Percentiles rank a stretch among this genome's conserved stretches.
These are phyloP conservation scores for Athelia sp. DNA, from an alignment of 1,284 basidiomycete species.

Conservation along the genomic window DNA sequence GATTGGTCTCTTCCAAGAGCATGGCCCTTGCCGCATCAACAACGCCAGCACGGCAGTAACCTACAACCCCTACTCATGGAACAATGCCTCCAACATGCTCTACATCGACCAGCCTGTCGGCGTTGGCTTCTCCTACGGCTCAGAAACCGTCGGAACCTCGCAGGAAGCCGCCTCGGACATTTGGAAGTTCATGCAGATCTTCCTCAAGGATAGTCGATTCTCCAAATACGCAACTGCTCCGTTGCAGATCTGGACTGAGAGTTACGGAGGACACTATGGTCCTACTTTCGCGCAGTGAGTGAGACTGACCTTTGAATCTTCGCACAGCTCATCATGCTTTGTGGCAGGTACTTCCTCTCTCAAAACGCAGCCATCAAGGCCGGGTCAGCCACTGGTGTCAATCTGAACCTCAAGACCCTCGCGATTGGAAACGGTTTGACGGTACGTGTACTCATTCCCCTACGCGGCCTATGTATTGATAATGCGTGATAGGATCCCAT, in stretches of 20 bases:
- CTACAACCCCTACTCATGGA: constrained; percentile 62
- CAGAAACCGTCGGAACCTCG: constrained; percentile 42
- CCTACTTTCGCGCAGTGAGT: constrained; percentile 43
- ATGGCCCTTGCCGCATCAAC: constrained; percentile 58
- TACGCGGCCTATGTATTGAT: constrained; percentile 3
- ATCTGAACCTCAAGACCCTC: constrained; percentile 57
- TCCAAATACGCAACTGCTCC: constrained; percentile 43
- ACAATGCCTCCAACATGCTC: constrained; percentile 53
- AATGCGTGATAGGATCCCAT: constrained; percentile 41
- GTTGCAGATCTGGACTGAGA: constrained; percentile 61
- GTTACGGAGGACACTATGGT: constrained; percentile 62
- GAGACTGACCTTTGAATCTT: not conserved
- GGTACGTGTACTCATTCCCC: constrained; percentile 26
- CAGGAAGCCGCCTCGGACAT: constrained; percentile 50
- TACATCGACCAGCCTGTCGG: constrained; percentile 63
- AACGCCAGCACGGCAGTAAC: constrained; percentile 48
- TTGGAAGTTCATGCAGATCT: constrained; percentile 66
- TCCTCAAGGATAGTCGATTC: constrained; percentile 54
- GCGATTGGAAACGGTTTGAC: constrained; percentile 64
- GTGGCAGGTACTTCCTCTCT: constrained; percentile 47
- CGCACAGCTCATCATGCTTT: not conserved
- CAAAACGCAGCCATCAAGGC: constrained; percentile 56
- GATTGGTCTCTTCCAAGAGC: constrained; percentile 65
- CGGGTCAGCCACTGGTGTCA: constrained; percentile 39
- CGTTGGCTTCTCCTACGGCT: constrained; percentile 57